Evolutionary conservation across 2,329 filamentous ascomycete genomes (phyloP), one percentile per base, ranked within the genome.

Genomic region (Fusarium falciforme): DNA sequence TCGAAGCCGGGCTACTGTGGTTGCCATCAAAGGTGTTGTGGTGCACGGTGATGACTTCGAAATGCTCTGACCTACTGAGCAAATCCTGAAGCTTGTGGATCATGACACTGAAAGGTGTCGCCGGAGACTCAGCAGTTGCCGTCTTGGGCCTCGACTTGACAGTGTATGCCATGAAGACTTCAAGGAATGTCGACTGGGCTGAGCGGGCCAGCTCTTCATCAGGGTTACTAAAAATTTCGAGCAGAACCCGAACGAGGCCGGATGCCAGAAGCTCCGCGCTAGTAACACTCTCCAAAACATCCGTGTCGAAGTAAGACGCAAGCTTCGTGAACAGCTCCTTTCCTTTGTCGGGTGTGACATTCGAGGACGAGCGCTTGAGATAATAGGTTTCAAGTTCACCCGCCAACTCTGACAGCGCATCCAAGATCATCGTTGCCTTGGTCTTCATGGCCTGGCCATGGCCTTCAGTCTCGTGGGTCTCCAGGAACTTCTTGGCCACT

Each of bases 1-100:
- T 98, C 1, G 96, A 97, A 1, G 96, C 93, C 25, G 96, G 94
- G 79, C 94, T 98, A 82, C 93, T 97, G 68, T 95, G 91, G 76
- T 94, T 97, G 63, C 93, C 94, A 80, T 98, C 96, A 76, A 96
- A 93, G 6, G 94, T 92, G 77, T 97, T 97, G 71, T 97, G 93
- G 81, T 97, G 94, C 64, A 98, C 95, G 9, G 96, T 99, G 71
- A 98, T 90, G 52, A 99, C 96, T 80, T 99, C 96, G 78, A 98
- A 99, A 85, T 98, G 95, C 85, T 99, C 96, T 36, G 96, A 97
- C 76, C 96, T 92, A 86, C 96, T 99, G 66, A 99, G 89, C 67
- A 99, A 86, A 84, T 99, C 96, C 83, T 99, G 96, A 35, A 99
- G 87, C 83, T 99, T 99, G 81, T 95, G 93, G 44, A 98, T 92